Evolutionary conservation across 306 rosid species (phyloP), one percentile per base, ranked within the genome.

Genomic region (Trifolium subterraneum): DNA sequence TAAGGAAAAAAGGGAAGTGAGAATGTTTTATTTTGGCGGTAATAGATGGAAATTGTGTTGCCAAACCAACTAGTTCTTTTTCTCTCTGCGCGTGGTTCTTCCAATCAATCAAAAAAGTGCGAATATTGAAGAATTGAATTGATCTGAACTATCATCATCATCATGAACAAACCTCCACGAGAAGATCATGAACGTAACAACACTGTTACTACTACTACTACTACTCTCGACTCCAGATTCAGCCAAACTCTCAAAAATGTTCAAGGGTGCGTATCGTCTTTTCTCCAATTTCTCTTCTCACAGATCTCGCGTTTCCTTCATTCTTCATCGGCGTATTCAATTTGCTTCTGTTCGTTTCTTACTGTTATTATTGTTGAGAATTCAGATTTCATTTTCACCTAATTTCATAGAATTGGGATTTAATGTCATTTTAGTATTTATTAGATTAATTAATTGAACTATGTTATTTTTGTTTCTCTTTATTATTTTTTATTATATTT

Each of bases 181-280:
- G 55, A 41, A 42, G 54, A 66, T 44, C 50, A 44, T 44, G 69
- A 64, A 0, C 69, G 69, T 20, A 64, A 64, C 31, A 64, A 62
- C 68, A 62, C 60, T 54, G 15, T 10, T 38, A 8, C 54, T 42
- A 13, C 71, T 70, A 71, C 60, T 19, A 6, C 7, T 38, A 4
- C 54, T 42, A 13, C 71, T 70, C 73, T 72, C 6, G 98, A 91
- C 70, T 88, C 97, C 48, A 86, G 98, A 83, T 91, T 93, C 85
- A 93, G 81, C 74, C 98, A 93, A 79, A 93, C 97, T 70, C 96
- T 93, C 81, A 71, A 92, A 69, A 91, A 87, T 79, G 98, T 93
- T 52, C 98, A 91, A 88, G 97, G 98, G 97, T 91, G 3, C 33
- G n/a, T 16, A 79, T 63, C 36, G 6, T 29, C 33, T 29, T 19